Evolutionary conservation across 148 eudicot species (phyloP), one percentile per base, ranked within the genome.

Genomic region (Limonium bicolor): DNA sequence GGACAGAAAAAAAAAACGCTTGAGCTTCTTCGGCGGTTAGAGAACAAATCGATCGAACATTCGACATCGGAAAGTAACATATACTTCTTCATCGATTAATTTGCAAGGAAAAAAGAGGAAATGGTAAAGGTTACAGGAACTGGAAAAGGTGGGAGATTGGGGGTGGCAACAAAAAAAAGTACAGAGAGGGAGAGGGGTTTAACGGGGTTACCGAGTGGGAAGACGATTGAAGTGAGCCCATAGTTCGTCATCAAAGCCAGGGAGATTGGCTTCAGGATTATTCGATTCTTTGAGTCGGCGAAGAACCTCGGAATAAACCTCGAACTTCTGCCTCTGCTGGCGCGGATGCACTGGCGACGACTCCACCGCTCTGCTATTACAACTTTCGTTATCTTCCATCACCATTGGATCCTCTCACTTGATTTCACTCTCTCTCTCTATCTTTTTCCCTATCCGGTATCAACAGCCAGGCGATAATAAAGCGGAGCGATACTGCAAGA

Each of bases 191-290:
- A 53, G 41, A 20, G 20, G 42, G 20, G 20, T 17, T 24, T 17
- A 38, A 38, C 2, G 27, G 13, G 13, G 16, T 9, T 36, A 83
- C 96, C 96, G 67, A 41, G 70, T 53, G 8, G 96, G 96, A 20
- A 88, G 92, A 45, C 96, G 92, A 73, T 72, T 66, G 58, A 88
- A 88, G 61, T 88, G 96, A 42, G 78, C 51, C 96, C 94, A 83
- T 46, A 88, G 92, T 58, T 88, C 71, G 27, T 83, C 76, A 20
- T 80, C 94, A 29, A 88, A 88, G 18, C 43, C 67, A 30, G 86
- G 72, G 11, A 55, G 46, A 43, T 56, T 46, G 13, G 67, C 74
- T 47, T 85, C 99, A 1, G 56, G 61, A 53, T 62, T 54, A 15
- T 66, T 41, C 22, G 65, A 65, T 27, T 81, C 88, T 48, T 73